Evolutionary conservation across 2,329 filamentous ascomycete genomes (phyloP), one percentile per base, ranked within the genome.

Genomic region (Alternaria arbusti): DNA sequence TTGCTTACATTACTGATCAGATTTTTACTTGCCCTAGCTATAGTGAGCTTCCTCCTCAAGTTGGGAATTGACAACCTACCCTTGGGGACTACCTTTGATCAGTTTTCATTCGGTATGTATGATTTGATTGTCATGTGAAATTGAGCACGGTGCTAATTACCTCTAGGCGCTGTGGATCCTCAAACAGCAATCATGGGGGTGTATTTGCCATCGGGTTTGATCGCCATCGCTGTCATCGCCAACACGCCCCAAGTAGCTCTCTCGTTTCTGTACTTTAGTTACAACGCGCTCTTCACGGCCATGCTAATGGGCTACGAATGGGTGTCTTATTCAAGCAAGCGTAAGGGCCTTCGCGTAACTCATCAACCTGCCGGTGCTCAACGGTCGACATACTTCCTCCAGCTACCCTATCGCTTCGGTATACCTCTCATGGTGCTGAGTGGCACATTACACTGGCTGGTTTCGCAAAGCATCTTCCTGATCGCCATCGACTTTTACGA

Each of bases 221-320:
- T 71, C 9, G 1, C 11, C 5, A 67, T 67, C 23, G 63, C 46
- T 3, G 13, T 70, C n/a, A 26, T 85, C 0, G 82, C 81, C 43
- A 86, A 87, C 68, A 54, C 74, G 1, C 82, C 84, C 0, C 85
- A 86, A 66, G 63, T 84, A 0, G 63, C 85, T 20, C 62, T 85
- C 2, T 84, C 82, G 0, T 69, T 84, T 17, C 45, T 85, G 0
- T 86, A 86, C 68, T 76, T 85, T 11, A 71, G 79, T 2, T 83
- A 81, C 72, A 85, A 85, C 63, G 75, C 74, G 3, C 73, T 85
- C 5, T 74, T 84, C 17, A 87, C 83, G 0, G 78, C 73, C 5
- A 85, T 86, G 76, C 76, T 84, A 0, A 70, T 83, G 0, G 82
- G 80, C 1, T 71, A 76, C 11, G 86, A 88, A 72, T 88, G 82